Conservation (phyloP, 176 grass and related monocot species). For the Carex pumila region DNA sequence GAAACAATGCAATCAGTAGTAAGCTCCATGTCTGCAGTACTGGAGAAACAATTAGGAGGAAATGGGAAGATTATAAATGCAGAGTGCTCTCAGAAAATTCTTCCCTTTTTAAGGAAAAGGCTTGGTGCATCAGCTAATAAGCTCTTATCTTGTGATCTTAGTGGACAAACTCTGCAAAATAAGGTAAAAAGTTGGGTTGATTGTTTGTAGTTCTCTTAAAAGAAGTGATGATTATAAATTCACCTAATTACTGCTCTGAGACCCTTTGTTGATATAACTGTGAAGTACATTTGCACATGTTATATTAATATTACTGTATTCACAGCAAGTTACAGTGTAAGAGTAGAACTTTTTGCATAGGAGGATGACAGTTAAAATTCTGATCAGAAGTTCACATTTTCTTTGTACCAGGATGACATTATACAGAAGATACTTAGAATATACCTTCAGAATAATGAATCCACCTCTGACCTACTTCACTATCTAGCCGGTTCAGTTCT, state of each 20-base stretch:
- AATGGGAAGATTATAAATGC: constrained; percentile 42
- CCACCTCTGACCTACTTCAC: constrained; percentile 50
- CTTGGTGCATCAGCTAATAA: constrained; percentile 60
- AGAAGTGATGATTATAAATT: background rate
- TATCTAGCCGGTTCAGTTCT: constrained; percentile 38
- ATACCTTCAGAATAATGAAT: constrained; percentile 72
- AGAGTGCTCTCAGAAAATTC: constrained; percentile 45
- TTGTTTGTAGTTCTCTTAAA: constrained; percentile 7
- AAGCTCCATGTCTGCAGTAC: constrained; percentile 44
- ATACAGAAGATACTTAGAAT: constrained; percentile 80
- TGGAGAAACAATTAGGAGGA: constrained; percentile 47
- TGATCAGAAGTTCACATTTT: constrained; percentile 18
- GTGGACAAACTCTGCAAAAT: constrained; percentile 48
- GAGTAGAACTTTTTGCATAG: background rate
- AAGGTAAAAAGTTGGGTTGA: constrained; percentile 37
- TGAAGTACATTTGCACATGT: background rate
- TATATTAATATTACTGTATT: background rate
- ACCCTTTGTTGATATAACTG: background rate
- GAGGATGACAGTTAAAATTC: background rate
- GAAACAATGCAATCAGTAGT: constrained; percentile 79
- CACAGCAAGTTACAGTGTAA: background rate
- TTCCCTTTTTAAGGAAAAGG: constrained; percentile 57
- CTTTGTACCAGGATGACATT: constrained; percentile 46
- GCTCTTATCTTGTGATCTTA: constrained; percentile 51
- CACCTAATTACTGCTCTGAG: background rate